These are phyloP conservation scores for Leccinum subgranulosum DNA, from an alignment of 768 basidiomycete genomes.

Conservation along the genomic window DNA sequence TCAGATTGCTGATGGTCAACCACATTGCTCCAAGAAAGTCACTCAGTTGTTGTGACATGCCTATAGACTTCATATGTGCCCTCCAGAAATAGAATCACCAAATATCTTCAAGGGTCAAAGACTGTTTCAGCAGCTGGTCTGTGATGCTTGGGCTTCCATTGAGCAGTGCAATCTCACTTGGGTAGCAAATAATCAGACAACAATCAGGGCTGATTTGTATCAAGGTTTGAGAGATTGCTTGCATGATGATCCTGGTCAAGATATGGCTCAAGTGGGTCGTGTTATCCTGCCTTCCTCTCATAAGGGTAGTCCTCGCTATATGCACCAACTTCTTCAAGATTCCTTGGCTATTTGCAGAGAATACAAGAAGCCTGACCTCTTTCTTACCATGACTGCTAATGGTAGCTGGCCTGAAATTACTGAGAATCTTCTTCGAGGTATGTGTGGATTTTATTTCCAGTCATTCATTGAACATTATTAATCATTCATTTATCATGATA, in stretches of 20 bases:
- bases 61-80: neutral
- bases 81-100: neutral
- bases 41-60: neutral
- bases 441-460: neutral
- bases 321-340: slow-evolving; percentile 45
- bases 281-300: slow-evolving; percentile 34
- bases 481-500: neutral
- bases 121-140: neutral
- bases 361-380: slow-evolving; percentile 40
- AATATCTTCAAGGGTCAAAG: neutral
- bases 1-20: neutral
- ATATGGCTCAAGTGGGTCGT: neutral
- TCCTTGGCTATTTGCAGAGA: slow-evolving; percentile 41
- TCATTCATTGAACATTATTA: neutral
- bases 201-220: too few relatives aligned
- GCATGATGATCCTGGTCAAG: neutral
- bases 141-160: neutral
- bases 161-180: too few relatives aligned
- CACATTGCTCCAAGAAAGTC: neutral
- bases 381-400: slow-evolving; percentile 54
- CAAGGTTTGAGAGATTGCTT: too few relatives aligned
- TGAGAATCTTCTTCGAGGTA: slow-evolving; percentile 34
- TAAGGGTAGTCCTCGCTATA: slow-evolving; percentile 38
- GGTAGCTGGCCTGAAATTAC: slow-evolving; percentile 46
- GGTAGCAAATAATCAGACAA: too few relatives aligned